These are phyloP conservation scores for Tetraselmis chui DNA, from an alignment of 139 green algal species.

Conservation along the genomic window DNA sequence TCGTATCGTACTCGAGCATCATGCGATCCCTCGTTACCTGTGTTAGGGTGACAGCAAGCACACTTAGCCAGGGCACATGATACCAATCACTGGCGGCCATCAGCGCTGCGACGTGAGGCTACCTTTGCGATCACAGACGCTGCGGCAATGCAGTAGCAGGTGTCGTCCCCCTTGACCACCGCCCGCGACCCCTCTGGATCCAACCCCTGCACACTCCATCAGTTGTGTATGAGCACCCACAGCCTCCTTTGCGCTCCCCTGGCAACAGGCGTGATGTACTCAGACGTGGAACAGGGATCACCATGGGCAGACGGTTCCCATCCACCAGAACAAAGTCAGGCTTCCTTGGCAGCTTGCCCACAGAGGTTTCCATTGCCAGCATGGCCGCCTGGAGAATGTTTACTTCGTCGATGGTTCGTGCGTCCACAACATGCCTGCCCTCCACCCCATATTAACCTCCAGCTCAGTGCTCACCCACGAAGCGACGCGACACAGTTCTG, in stretches of 20 bases:
- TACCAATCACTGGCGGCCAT: constrained; percentile 7
- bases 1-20: constrained; percentile 67
- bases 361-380: constrained; percentile 60
- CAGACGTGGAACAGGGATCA: constrained; percentile 1
- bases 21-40: constrained; percentile 80
- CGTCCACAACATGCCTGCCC: constrained; percentile 60
- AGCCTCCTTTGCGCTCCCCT: neutral
- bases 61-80: neutral
- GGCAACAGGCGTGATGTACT: constrained; percentile 18
- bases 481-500: too few species aligned
- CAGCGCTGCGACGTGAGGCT: neutral
- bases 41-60: neutral
- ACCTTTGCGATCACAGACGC: constrained; percentile 89
- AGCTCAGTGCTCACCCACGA: too few species aligned
- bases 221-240: neutral
- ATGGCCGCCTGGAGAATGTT: constrained; percentile 86
- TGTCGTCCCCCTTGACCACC: constrained; percentile 77
- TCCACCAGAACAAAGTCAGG: constrained; percentile 67
- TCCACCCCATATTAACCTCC: too few species aligned
- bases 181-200: constrained; percentile 14
- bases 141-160: constrained; percentile 70
- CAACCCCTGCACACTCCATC: neutral
- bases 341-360: constrained; percentile 21
- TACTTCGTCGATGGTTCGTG: constrained; percentile 70
- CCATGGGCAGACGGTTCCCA: constrained; percentile 56